Evolutionary conservation across 1,139 yeast genomes (phyloP).

Genomic region (Blastobotrys arbuscula): DNA sequence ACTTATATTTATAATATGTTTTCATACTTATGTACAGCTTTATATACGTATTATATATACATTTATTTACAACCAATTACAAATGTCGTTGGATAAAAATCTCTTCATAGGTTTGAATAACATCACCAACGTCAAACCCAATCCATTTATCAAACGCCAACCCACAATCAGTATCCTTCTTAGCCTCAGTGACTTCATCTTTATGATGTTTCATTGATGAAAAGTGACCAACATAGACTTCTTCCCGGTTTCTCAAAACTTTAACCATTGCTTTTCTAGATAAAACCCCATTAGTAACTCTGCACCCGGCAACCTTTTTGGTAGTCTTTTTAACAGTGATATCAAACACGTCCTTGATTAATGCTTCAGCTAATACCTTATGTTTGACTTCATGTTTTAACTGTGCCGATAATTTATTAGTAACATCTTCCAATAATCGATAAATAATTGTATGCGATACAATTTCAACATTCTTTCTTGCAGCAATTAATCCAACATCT

Average conservation of each 20-base stretch:
- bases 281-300: slow-evolving; percentile 66
- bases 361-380: slow-evolving; percentile 63
- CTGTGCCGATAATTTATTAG: slow-evolving; percentile 53
- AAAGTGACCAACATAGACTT: slow-evolving; percentile 61
- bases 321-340: slow-evolving; percentile 46
- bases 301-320: slow-evolving; percentile 80
- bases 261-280: slow-evolving; percentile 56
- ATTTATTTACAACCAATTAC: slow-evolving; percentile 29
- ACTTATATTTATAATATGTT: no score
- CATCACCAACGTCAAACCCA: slow-evolving; percentile 68
- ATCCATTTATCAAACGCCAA: slow-evolving; percentile 67
- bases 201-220: slow-evolving; percentile 76
- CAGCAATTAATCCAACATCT: slow-evolving; percentile 57
- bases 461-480: slow-evolving; percentile 52
- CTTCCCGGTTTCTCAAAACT: slow-evolving; percentile 50
- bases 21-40: neutral
- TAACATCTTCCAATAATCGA: slow-evolving; percentile 79
- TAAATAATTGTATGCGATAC: slow-evolving; percentile 75
- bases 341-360: slow-evolving; percentile 64
- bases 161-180: slow-evolving; percentile 90
- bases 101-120: slow-evolving; percentile 68
- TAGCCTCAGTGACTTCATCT: slow-evolving; percentile 71
- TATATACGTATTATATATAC: slow-evolving; percentile 1
- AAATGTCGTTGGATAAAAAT: slow-evolving; percentile 62
- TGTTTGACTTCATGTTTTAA: slow-evolving; percentile 65